Percentiles rank a stretch among this genome's conserved stretches.
Evolutionary conservation across 2,329 filamentous ascomycete species (phyloP).

Genomic region (Xylariaceae sp.): DNA sequence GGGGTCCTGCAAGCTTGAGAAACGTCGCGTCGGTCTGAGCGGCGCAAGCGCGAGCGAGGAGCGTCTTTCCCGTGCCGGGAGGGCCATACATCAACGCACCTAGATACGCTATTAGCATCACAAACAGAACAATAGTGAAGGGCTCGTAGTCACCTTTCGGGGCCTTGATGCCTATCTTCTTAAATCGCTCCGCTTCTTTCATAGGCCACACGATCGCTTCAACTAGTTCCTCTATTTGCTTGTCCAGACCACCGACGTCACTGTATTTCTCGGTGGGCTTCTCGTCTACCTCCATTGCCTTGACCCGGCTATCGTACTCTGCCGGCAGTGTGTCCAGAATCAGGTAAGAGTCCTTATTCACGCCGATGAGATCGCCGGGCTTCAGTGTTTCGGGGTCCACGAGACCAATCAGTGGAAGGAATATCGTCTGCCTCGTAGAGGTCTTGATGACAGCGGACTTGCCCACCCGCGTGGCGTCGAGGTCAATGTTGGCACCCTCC

Average conservation of each 20-base stretch:
- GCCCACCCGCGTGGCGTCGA: conserved; percentile 92
- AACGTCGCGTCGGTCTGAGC: conserved; percentile 98
- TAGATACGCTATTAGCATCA: conserved; percentile 33
- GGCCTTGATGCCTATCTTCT: conserved; percentile 99
- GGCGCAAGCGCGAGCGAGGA: conserved; percentile 90
- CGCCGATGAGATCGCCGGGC: conserved; percentile 92
- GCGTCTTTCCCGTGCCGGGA: conserved; percentile 83
- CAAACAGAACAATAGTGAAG: conserved; percentile 3
- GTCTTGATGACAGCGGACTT: conserved; percentile 99
- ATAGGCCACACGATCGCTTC: conserved; percentile 99
- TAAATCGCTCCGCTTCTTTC: conserved; percentile 98
- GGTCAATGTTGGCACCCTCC: conserved; percentile 96
- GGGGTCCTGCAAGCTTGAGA: conserved; percentile 93
- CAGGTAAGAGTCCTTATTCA: conserved; percentile 98
- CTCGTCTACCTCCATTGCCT: conserved; percentile 99
- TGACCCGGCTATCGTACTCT: conserved; percentile 97
- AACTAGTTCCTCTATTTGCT: conserved; percentile 98
- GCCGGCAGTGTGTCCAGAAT: conserved; percentile 94
- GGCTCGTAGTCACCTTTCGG: conserved; percentile 70
- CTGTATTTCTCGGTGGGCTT: conserved; percentile 99
- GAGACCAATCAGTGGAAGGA: conserved; percentile 91
- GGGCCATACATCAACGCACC: conserved; percentile 98
- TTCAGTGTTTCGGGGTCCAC: conserved; percentile 94
- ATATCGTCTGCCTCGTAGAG: conserved; percentile 96
- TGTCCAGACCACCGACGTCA: conserved; percentile 94